Conservation (phyloP, 306 rosid species). For the Pyrus bretschneideri region DNA sequence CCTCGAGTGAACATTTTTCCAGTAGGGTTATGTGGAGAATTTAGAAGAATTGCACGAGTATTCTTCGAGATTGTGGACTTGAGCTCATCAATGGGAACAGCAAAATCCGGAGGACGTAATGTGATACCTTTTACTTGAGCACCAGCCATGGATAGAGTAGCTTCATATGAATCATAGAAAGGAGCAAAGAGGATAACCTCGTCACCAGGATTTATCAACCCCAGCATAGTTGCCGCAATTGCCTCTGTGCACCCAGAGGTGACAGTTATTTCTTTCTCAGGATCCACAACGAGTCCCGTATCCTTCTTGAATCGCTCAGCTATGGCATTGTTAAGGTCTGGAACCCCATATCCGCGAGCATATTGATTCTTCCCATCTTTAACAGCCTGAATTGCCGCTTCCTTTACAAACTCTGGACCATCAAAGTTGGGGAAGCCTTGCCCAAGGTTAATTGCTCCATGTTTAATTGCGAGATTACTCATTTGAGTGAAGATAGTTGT, state of each 20-base stretch:
- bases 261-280: slow-evolving; percentile 76
- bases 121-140: slow-evolving; percentile 71
- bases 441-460: slow-evolving; percentile 87
- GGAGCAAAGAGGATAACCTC: slow-evolving; percentile 92
- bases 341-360: slow-evolving; percentile 78
- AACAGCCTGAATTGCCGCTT: slow-evolving; percentile 86
- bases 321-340: slow-evolving; percentile 69
- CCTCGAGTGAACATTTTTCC: slow-evolving; percentile 81
- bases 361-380: slow-evolving; percentile 86
- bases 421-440: slow-evolving; percentile 96
- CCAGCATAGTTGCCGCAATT: slow-evolving; percentile 78
- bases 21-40: slow-evolving; percentile 82
- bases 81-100: slow-evolving; percentile 63
- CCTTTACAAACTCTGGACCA: slow-evolving; percentile 91
- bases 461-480: slow-evolving; percentile 75
- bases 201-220: slow-evolving; percentile 85
- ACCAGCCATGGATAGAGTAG: slow-evolving; percentile 90
- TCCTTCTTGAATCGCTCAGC: slow-evolving; percentile 80
- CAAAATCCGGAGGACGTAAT: slow-evolving; percentile 70
- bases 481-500: slow-evolving; percentile 89
- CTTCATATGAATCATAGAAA: slow-evolving; percentile 80
- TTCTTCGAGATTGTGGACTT: slow-evolving; percentile 53
- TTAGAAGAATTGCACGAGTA: slow-evolving; percentile 73
- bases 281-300: slow-evolving; percentile 62
- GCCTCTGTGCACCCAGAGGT: slow-evolving; percentile 94